phyloP scores from a whole-genome alignment of 345 rosid genomes.

The Camelina sativa region DNA sequence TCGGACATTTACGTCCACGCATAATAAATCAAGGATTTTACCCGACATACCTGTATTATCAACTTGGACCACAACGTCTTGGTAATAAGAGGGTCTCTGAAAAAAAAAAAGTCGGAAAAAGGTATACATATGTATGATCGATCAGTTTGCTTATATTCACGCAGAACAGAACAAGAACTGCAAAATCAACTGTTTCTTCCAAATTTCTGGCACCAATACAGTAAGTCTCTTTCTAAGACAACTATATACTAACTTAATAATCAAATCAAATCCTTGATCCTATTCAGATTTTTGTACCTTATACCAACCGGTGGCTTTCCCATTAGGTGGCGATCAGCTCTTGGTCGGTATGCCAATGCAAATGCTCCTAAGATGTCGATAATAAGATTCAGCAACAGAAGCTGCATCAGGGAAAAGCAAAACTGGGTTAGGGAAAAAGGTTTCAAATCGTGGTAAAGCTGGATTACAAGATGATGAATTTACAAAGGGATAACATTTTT shows the following conservation, averaged over 20 bases:
- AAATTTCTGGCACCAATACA: too few species aligned
- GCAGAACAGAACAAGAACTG: not conserved
- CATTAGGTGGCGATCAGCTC: constrained; percentile 71
- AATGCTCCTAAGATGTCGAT: constrained; percentile 93
- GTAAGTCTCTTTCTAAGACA: not conserved
- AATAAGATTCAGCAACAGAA: constrained; percentile 81
- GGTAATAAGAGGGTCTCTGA: constrained; percentile 82
- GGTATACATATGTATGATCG: not conserved
- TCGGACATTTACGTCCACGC: not conserved
- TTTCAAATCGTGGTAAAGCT: not conserved
- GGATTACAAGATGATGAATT: constrained; percentile 22
- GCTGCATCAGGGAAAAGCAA: constrained; percentile 50
- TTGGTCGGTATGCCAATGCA: constrained; percentile 87
- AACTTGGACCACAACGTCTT: constrained; percentile 88
- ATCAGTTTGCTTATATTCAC: constrained; percentile 6
- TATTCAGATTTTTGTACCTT: constrained; percentile 50
- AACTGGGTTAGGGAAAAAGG: not conserved
- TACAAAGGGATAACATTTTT: constrained; percentile 27
- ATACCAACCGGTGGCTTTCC: constrained; percentile 76
- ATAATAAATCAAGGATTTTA: constrained; percentile 1
- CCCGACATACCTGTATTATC: constrained; percentile 58
- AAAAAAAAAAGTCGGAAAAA: not conserved
- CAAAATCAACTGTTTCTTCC: too few species aligned
- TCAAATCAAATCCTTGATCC: not conserved
- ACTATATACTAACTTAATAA: too few species aligned